These are phyloP conservation scores for Penicillium sp. DNA, from an alignment of 2,329 filamentous ascomycete genomes.

Conservation along the genomic window DNA sequence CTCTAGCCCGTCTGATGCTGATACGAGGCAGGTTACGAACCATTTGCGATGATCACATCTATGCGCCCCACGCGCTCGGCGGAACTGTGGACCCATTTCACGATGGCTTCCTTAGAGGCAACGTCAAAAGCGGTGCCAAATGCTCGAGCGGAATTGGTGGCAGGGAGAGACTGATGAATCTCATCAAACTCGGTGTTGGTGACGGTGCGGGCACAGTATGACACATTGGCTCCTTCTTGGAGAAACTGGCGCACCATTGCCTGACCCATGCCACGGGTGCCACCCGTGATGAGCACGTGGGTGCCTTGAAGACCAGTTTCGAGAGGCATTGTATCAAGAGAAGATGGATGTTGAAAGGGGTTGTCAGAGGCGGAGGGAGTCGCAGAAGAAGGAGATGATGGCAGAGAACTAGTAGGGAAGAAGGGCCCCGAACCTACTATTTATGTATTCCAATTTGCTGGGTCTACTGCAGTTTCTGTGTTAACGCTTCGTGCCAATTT, in stretches of 20 bases:
- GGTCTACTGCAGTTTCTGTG: too few relatives aligned
- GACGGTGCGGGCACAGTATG: slow-evolving; percentile 26
- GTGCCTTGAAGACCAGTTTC: too few relatives aligned
- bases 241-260: slow-evolving; percentile 26
- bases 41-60: slow-evolving; percentile 26
- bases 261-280: slow-evolving; percentile 31
- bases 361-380: too few relatives aligned
- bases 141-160: slow-evolving; percentile 10
- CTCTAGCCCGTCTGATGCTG: too few relatives aligned
- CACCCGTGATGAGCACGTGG: background rate
- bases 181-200: slow-evolving; percentile 17
- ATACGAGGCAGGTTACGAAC: background rate
- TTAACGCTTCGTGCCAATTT: too few relatives aligned
- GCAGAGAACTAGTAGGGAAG: too few relatives aligned
- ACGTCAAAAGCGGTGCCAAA: slow-evolving; percentile 23
- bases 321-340: too few relatives aligned
- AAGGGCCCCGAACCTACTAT: too few relatives aligned
- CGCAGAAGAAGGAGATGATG: too few relatives aligned
- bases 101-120: slow-evolving; percentile 10
- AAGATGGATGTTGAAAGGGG: too few relatives aligned
- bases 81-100: slow-evolving; percentile 19
- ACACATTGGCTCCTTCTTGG: slow-evolving; percentile 24
- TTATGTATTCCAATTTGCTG: too few relatives aligned
- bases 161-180: slow-evolving; percentile 10
- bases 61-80: slow-evolving; percentile 14